Percentiles rank a stretch among this genome's conserved stretches.
Evolutionary conservation across 2,329 filamentous ascomycete genomes (phyloP).

Genomic region (Trichophyton mentagrophytes): DNA sequence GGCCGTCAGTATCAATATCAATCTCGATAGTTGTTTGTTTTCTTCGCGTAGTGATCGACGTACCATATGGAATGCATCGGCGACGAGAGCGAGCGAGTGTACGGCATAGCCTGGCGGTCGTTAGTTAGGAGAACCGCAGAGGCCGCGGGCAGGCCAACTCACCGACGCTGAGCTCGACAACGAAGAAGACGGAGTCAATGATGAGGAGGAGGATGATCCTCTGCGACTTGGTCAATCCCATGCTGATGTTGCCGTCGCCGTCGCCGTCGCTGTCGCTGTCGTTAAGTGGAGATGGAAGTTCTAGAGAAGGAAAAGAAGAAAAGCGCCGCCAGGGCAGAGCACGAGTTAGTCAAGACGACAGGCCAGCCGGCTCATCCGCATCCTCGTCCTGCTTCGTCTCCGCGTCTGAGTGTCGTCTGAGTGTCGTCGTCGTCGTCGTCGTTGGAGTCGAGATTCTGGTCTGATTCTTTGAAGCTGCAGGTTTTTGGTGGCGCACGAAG

Average conservation of each 20-base stretch:
- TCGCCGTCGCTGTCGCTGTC: not conserved
- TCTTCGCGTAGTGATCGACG: conserved; percentile 15
- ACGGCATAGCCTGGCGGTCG: conserved; percentile 55
- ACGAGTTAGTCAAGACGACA: not conserved
- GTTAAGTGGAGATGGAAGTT: not conserved
- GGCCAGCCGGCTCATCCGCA: not conserved
- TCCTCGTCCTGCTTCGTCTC: not conserved
- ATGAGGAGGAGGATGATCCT: conserved; percentile 85
- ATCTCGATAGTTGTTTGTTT: too few species aligned
- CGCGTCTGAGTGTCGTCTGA: too few species aligned
- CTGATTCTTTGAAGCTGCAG: not conserved
- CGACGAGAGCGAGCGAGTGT: conserved; percentile 82
- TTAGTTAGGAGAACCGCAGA: not conserved
- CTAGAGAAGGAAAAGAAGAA: not conserved
- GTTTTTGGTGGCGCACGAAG: not conserved
- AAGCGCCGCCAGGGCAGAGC: not conserved
- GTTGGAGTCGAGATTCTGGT: not conserved
- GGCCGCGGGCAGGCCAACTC: conserved; percentile 13
- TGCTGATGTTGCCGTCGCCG: conserved; percentile 24
- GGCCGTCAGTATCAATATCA: too few species aligned
- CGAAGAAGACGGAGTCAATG: conserved; percentile 81
- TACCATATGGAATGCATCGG: conserved; percentile 97
- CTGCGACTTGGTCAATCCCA: conserved; percentile 85
- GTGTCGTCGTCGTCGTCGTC: not conserved
- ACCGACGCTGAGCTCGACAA: conserved; percentile 72